A percentile compares a stretch with the other conserved stretches of the same genome.
Evolutionary conservation across 2,329 filamentous ascomycete species (phyloP).

Genomic region (Parasarocladium wereldwijsianum): DNA sequence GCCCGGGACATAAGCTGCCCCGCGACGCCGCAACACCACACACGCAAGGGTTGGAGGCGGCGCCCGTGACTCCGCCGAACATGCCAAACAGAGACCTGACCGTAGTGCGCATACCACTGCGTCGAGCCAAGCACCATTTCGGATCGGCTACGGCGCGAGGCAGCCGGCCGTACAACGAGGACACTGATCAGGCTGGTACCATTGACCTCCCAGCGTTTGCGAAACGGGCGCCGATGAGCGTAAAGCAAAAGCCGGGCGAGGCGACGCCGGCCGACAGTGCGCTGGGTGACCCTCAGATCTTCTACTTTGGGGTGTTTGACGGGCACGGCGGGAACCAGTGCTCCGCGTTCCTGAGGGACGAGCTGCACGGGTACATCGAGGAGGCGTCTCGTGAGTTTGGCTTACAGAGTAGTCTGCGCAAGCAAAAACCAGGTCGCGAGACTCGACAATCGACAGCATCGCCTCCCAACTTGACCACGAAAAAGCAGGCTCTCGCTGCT

Average conservation of each 20-base stretch:
- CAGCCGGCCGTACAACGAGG: slow-evolving; percentile 80
- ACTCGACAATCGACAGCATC: slow-evolving; percentile 10
- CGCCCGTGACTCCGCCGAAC: slow-evolving; percentile 45
- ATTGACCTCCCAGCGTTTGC: slow-evolving; percentile 90
- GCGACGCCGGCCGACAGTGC: slow-evolving; percentile 60
- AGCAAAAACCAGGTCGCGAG: slow-evolving; percentile 18
- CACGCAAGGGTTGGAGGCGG: slow-evolving; percentile 35
- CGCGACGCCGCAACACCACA: slow-evolving; percentile 75
- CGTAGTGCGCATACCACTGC: slow-evolving; percentile 85
- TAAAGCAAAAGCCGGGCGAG: slow-evolving; percentile 36
- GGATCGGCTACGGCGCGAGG: slow-evolving; percentile 68
- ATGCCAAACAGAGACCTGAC: slow-evolving; percentile 63
- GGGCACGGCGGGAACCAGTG: slow-evolving; percentile 87
- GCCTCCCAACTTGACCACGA: slow-evolving; percentile 9
- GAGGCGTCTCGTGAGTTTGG: slow-evolving; percentile 63
- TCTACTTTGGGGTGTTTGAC: slow-evolving; percentile 95
- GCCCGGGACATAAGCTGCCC: slow-evolving; percentile 72
- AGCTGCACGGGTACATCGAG: slow-evolving; percentile 81
- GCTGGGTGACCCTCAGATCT: slow-evolving; percentile 84
- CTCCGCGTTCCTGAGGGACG: slow-evolving; percentile 70
- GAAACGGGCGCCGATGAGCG: slow-evolving; percentile 58
- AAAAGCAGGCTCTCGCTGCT: slow-evolving; percentile 14
- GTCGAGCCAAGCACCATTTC: slow-evolving; percentile 91
- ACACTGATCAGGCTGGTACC: slow-evolving; percentile 85
- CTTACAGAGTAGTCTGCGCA: slow-evolving; percentile 58